Conservation (phyloP, 331 rosid species). For the Ulmus americana region DNA sequence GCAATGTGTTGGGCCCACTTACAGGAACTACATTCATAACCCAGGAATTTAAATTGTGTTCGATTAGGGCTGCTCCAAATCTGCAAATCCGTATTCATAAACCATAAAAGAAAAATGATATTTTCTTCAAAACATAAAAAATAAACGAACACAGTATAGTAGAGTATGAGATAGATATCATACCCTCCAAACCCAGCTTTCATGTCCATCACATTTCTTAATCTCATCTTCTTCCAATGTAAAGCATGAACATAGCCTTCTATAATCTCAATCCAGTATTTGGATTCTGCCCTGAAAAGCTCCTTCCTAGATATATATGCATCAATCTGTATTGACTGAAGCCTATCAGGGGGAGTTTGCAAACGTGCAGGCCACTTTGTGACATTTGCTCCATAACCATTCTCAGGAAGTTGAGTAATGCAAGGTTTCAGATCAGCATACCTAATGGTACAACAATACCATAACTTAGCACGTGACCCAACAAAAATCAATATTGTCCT, state of each 20-base stretch:
- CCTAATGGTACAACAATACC: slow-evolving; percentile 41
- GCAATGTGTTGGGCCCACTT: slow-evolving; percentile 86
- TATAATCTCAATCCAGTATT: slow-evolving; percentile 64
- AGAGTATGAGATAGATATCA: slow-evolving; percentile 14
- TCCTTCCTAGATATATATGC: slow-evolving; percentile 80
- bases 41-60: slow-evolving; percentile 61
- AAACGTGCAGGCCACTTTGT: slow-evolving; percentile 74
- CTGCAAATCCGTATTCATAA: slow-evolving; percentile 38
- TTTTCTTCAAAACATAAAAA: not conserved
- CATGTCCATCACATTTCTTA: slow-evolving; percentile 95
- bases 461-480: not conserved
- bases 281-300: slow-evolving; percentile 83
- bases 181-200: slow-evolving; percentile 99
- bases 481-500: no score
- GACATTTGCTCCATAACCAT: slow-evolving; percentile 64
- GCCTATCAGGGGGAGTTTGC: slow-evolving; percentile 75
- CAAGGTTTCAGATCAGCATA: slow-evolving; percentile 69
- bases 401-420: slow-evolving; percentile 67
- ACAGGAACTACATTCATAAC: slow-evolving; percentile 93
- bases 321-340: slow-evolving; percentile 70
- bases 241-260: slow-evolving; percentile 46
- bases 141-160: not conserved
- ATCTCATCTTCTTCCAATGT: slow-evolving; percentile 60
- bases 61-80: slow-evolving; percentile 73
- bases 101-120: slow-evolving; percentile 13